phyloP scores from a whole-genome alignment of 2,329 filamentous ascomycete genomes.

The Bipolaris sorokiniana region DNA sequence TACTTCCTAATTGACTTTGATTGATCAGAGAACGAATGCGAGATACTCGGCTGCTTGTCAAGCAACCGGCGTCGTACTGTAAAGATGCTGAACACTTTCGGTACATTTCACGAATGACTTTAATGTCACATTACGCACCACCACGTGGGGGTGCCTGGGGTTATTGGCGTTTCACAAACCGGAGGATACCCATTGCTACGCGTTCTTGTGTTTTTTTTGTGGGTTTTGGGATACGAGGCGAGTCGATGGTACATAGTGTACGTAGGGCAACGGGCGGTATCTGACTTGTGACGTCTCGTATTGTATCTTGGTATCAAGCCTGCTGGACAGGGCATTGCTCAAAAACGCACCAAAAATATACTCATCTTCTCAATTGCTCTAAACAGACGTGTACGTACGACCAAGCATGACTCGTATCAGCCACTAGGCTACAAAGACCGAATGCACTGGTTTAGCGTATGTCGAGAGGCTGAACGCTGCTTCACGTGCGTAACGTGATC shows the following conservation, averaged over 20 bases:
- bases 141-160: slow-evolving; percentile 15
- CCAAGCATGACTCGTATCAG: neutral
- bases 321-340: slow-evolving; percentile 16
- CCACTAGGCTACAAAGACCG: neutral
- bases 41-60: neutral
- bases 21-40: slow-evolving; percentile 14
- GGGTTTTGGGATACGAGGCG: neutral
- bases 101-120: slow-evolving; percentile 5
- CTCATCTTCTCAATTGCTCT: neutral
- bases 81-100: neutral
- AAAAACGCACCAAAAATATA: slow-evolving; percentile 5
- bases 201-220: slow-evolving; percentile 8
- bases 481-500: slow-evolving; percentile 14
- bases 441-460: neutral
- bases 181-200: slow-evolving; percentile 28
- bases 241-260: slow-evolving; percentile 5
- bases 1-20: slow-evolving; percentile 32
- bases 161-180: slow-evolving; percentile 17
- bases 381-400: neutral
- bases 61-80: neutral
- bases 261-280: slow-evolving; percentile 15
- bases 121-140: slow-evolving; percentile 15
- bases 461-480: neutral
- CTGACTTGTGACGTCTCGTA: slow-evolving; percentile 15
- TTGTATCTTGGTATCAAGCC: slow-evolving; percentile 14